phyloP scores from a whole-genome alignment of 768 basidiomycete genomes.

The Lactifluus subvellereus region DNA sequence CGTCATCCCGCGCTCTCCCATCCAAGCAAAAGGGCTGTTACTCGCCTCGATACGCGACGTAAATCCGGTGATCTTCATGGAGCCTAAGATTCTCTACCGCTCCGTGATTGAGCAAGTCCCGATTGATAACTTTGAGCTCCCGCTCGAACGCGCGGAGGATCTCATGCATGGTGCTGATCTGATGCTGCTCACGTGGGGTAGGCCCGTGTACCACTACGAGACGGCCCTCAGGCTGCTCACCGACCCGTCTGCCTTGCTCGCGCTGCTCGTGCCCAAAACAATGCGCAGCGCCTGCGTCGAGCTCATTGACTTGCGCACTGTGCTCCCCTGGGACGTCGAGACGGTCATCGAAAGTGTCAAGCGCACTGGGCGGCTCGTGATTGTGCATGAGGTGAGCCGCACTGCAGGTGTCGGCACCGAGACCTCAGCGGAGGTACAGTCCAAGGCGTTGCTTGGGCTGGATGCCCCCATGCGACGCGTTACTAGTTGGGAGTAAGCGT shows the following conservation, averaged over 20 bases:
- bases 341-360: slow-evolving; percentile 77
- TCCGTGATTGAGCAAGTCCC: slow-evolving; percentile 94
- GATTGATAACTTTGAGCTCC: slow-evolving; percentile 78
- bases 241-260: slow-evolving; percentile 59
- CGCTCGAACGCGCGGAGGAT: slow-evolving; percentile 74
- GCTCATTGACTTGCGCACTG: slow-evolving; percentile 84
- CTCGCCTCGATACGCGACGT: slow-evolving; percentile 85
- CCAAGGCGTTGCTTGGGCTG: slow-evolving; percentile 80
- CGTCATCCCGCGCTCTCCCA: slow-evolving; percentile 90
- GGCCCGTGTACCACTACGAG: slow-evolving; percentile 87
- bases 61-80: slow-evolving; percentile 93
- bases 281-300: slow-evolving; percentile 71
- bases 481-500: slow-evolving; percentile 89
- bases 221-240: slow-evolving; percentile 68
- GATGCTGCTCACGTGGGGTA: slow-evolving; percentile 92
- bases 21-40: slow-evolving; percentile 92
- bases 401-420: slow-evolving; percentile 88
- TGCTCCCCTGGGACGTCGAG: slow-evolving; percentile 85
- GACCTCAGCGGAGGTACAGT: slow-evolving; percentile 84
- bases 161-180: slow-evolving; percentile 72
- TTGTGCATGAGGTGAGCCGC: slow-evolving; percentile 89
- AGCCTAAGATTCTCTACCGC: slow-evolving; percentile 89
- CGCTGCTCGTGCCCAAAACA: slow-evolving; percentile 56
- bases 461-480: slow-evolving; percentile 84
- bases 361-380: slow-evolving; percentile 75